Conservation (phyloP, 2,329 filamentous ascomycete genomes). For the Aspergillus transmontanensis region DNA sequence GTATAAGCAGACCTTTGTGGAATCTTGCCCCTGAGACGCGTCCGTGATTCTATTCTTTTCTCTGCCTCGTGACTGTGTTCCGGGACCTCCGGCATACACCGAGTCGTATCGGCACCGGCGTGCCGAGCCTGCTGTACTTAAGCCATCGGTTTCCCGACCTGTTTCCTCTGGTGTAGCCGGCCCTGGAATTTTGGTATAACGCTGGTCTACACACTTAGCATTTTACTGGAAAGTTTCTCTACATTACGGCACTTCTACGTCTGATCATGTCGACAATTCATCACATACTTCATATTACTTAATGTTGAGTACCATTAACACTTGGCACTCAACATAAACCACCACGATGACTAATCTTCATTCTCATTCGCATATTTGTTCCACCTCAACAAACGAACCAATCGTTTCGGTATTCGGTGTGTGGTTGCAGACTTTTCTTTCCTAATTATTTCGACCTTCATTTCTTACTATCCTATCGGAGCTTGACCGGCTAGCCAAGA, state of each 20-base stretch:
- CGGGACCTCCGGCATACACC: conserved; percentile 7
- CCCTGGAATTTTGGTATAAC: neutral
- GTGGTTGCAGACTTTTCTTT: neutral
- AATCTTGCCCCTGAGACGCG: neutral
- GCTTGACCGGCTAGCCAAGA: conserved; percentile 1
- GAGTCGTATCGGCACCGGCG: conserved; percentile 5
- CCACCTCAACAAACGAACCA: conserved; percentile 1
- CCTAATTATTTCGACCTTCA: neutral
- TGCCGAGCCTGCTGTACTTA: conserved; percentile 10
- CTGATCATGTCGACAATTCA: neutral
- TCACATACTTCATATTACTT: neutral
- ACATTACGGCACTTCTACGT: neutral
- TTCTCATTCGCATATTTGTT: conserved; percentile 4
- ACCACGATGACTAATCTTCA: neutral
- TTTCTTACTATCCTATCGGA: neutral
- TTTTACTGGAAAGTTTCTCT: too few species aligned
- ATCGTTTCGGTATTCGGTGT: conserved; percentile 6
- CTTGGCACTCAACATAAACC: neutral
- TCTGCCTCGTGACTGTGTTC: conserved; percentile 4
- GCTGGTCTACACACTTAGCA: neutral
- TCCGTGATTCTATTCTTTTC: conserved; percentile 3
- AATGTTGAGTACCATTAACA: neutral
- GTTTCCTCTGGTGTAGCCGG: neutral
- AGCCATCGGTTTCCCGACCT: conserved; percentile 8
- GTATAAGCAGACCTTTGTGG: neutral